Base-by-base conservation (phyloP, 1,139 yeast genomes). In the Candida tetrigidarum region DNA sequence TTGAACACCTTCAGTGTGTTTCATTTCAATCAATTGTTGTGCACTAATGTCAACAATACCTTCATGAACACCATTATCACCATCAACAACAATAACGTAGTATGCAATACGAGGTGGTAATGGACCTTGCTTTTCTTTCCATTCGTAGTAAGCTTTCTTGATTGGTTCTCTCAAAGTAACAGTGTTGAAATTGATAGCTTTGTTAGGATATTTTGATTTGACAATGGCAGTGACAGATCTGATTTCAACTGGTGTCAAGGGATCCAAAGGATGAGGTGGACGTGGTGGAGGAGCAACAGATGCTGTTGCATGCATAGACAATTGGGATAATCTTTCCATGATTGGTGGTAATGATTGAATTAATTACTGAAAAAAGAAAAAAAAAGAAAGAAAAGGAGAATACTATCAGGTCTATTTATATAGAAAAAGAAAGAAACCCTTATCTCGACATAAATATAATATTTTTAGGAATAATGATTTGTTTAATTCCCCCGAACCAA, bases 181-280 rank as follows among this genome's bases (percentile, higher is more conserved):
- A 26, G 89, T 83, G 64, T 86, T 86, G 74, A 85, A 86, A 35
- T 73, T 61, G 49, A 84, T 66, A 9, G 59, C 53, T 53, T 71
- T 72, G 26, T 80, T 84, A 33, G 71, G 58, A 73, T 75, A 64
- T 36, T 66, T 54, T 22, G 52, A 46, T 51, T 65, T 69, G 40
- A 71, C 56, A 14, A 69, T 50, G n/a, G 51, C 42, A 14, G 74
- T 44, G 9, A 69, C 74, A 20, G 64, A 61, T 49, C 64, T 66
- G 51, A 74, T 74, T 67, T 86, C 93, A 44, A 63, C 74, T 18
- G 81, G 75, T 36, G 84, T 67, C 51, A 86, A 76, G 10, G 90
- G 92, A 65, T 86, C 93, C 58, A 86, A 72, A 23, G 92, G 91
- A 63, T 85, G 93, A 8, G 65, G 64, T 46, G 86, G 84, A 15